A percentile compares a stretch with the other conserved stretches of the same genome.
phyloP scores from a whole-genome alignment of 2,329 filamentous ascomycete genomes.

The Fusarium mexicanum region DNA sequence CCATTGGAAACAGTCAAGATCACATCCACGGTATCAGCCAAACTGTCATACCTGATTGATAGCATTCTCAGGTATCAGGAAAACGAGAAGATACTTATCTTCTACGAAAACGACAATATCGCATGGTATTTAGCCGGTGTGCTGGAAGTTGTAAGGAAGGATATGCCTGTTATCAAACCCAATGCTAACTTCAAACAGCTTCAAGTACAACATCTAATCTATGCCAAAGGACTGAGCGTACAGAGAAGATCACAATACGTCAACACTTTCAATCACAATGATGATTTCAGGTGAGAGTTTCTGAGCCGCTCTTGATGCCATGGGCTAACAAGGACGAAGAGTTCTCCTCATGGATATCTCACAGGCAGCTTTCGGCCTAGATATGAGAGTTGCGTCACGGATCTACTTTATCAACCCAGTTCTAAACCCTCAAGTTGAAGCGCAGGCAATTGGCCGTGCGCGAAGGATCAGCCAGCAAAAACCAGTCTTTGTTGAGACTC shows the following conservation, averaged over 20 bases:
- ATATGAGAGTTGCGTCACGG: conserved; percentile 82
- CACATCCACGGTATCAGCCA: conserved; percentile 84
- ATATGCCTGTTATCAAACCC: neutral
- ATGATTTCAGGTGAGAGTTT: conserved; percentile 62
- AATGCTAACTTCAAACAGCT: conserved; percentile 50
- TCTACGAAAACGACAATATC: conserved; percentile 89
- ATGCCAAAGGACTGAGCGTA: conserved; percentile 70
- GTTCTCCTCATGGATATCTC: conserved; percentile 92
- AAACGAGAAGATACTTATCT: conserved; percentile 87
- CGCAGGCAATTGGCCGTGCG: conserved; percentile 90
- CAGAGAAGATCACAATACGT: conserved; percentile 78
- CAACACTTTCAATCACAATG: conserved; percentile 76
- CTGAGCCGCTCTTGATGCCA: neutral
- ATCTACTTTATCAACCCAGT: conserved; percentile 93
- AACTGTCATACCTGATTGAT: conserved; percentile 86
- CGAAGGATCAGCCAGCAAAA: conserved; percentile 86
- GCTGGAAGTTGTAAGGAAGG: conserved; percentile 71
- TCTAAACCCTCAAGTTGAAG: conserved; percentile 84
- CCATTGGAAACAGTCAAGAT: conserved; percentile 69
- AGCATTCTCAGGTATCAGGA: conserved; percentile 73
- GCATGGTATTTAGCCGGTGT: conserved; percentile 87
- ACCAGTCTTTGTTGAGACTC: conserved; percentile 84
- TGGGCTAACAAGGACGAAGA: conserved; percentile 48
- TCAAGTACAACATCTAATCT: conserved; percentile 71
- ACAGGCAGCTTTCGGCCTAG: conserved; percentile 87